Conservation (phyloP, 768 basidiomycete genomes). For the Piloderma croceum region DNA sequence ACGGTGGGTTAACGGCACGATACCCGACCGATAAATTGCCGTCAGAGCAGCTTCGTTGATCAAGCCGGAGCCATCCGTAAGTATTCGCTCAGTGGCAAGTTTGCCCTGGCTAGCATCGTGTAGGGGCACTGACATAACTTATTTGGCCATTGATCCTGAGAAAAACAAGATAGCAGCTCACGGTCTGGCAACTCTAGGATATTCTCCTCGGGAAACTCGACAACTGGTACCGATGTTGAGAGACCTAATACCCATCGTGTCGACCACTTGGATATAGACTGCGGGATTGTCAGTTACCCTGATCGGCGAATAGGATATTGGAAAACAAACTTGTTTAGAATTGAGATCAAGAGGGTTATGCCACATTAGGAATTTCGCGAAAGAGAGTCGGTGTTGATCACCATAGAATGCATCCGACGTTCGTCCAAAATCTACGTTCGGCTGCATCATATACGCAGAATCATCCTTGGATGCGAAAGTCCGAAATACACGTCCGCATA, state of each 20-base stretch:
- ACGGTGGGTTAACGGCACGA: too few species aligned
- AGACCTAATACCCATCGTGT: conserved; percentile 61
- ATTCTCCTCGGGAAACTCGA: conserved; percentile 45
- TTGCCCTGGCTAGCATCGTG: too few species aligned
- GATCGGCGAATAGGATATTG: not conserved
- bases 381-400: conserved; percentile 42
- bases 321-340: conserved; percentile 43
- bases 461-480: conserved; percentile 63
- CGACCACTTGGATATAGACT: conserved; percentile 66
- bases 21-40: conserved; percentile 37
- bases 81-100: conserved; percentile 54
- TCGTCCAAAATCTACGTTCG: conserved; percentile 43
- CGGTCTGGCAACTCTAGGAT: too few species aligned
- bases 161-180: too few species aligned
- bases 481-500: conserved; percentile 61
- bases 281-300: too few species aligned
- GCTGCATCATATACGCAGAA: conserved; percentile 56
- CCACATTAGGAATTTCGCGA: conserved; percentile 51
- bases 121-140: too few species aligned
- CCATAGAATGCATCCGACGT: conserved; percentile 30
- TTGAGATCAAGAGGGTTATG: conserved; percentile 59
- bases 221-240: conserved; percentile 58
- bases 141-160: too few species aligned
- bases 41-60: conserved; percentile 53
- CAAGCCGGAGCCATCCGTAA: conserved; percentile 74